Percentiles rank a stretch among this genome's conserved stretches.
Evolutionary conservation across 225 moss, liverwort and hornwort genomes (phyloP).

Genomic region (Marchantia polymorpha): DNA sequence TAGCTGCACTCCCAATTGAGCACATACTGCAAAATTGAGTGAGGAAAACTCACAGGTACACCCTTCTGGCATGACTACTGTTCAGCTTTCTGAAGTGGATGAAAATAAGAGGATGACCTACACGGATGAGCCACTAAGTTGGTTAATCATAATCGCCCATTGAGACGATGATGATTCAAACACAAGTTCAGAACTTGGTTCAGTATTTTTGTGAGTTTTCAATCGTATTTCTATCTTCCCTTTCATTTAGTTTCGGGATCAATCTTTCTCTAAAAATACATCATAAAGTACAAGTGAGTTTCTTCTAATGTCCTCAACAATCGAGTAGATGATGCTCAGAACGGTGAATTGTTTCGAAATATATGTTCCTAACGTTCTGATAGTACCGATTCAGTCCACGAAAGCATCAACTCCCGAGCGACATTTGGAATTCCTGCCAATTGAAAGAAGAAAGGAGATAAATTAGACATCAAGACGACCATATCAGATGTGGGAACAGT

Average conservation of each 20-base stretch:
- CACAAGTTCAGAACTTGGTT: background rate
- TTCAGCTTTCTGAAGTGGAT: too few relatives aligned
- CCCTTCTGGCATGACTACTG: too few relatives aligned
- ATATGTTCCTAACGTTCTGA: slow-evolving; percentile 21
- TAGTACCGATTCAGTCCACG: slow-evolving; percentile 44
- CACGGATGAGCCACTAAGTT: too few relatives aligned
- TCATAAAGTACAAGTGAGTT: slow-evolving; percentile 7
- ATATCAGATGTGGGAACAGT: background rate
- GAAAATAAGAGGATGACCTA: too few relatives aligned
- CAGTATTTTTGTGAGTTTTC: background rate
- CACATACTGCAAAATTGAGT: too few relatives aligned
- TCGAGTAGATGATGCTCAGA: background rate
- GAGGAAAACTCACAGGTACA: too few relatives aligned
- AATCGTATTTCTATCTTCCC: slow-evolving; percentile 13
- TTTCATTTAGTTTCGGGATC: background rate
- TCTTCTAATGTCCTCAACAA: background rate
- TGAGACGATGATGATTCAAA: too few relatives aligned
- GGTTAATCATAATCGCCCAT: too few relatives aligned
- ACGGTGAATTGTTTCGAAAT: background rate
- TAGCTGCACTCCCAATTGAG: too few relatives aligned
- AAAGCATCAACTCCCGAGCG: slow-evolving; percentile 41
- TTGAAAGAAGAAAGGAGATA: background rate
- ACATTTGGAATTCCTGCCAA: slow-evolving; percentile 35
- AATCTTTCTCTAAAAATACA: slow-evolving; percentile 6
- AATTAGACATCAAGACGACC: background rate